phyloP scores from a whole-genome alignment of 2,329 filamentous ascomycete species.

The Colletotrichum phormii region DNA sequence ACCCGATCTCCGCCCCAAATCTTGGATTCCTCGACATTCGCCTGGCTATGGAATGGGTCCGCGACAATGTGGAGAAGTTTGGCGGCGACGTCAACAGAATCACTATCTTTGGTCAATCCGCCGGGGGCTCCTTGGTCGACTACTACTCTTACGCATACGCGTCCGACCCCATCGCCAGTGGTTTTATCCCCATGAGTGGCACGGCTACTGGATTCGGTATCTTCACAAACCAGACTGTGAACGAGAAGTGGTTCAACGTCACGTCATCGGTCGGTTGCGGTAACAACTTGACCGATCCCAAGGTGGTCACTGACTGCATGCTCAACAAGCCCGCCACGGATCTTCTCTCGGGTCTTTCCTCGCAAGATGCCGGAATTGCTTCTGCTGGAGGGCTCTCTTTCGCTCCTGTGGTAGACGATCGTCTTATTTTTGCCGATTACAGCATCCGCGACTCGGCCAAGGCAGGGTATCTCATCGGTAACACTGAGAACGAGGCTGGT shows the following conservation, averaged over 20 bases:
- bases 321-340: constrained; percentile 18
- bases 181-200: constrained; percentile 58
- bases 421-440: constrained; percentile 31
- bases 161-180: constrained; percentile 60
- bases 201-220: constrained; percentile 38
- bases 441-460: constrained; percentile 17
- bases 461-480: constrained; percentile 43
- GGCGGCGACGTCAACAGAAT: constrained; percentile 40
- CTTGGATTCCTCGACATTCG: constrained; percentile 38
- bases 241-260: constrained; percentile 37
- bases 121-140: constrained; percentile 50
- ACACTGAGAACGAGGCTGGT: constrained; percentile 47
- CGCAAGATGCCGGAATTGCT: not conserved
- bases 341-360: constrained; percentile 5
- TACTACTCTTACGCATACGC: constrained; percentile 62
- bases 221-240: constrained; percentile 39
- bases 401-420: constrained; percentile 19
- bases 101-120: constrained; percentile 45
- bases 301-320: constrained; percentile 39
- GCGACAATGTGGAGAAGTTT: constrained; percentile 38
- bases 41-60: constrained; percentile 40
- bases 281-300: constrained; percentile 37
- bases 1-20: constrained; percentile 32
- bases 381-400: constrained; percentile 14
- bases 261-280: constrained; percentile 43